Base-by-base conservation (phyloP, 2,329 filamentous ascomycete species). In the Diaporthe humulicola region DNA sequence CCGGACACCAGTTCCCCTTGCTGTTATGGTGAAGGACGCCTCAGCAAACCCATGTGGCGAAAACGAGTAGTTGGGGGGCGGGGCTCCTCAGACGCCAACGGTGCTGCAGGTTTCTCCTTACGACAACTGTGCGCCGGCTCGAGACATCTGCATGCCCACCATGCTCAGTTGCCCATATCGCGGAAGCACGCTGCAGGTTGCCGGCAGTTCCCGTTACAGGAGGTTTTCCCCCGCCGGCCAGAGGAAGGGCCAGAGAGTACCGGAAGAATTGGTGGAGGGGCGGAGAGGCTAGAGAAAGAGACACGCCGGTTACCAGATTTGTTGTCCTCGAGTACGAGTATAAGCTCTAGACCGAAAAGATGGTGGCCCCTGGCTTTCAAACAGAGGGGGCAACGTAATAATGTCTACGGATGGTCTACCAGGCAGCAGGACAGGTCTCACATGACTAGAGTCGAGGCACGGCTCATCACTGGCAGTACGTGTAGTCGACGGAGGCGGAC, bases 131-230 rank as follows among this genome's bases (percentile, higher is more conserved):
- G 70, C 19, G 54, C 60, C 56, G 38, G 15, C 61, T 33, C 38
- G 56, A 75, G 70, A 73, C 74, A 73, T 61, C 42, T 57, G 42
- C 61, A 38, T 73, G 64, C 30, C 74, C 64, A 73, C 56, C 61
- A 56, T 69, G 42, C 45, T 57, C 48, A 45, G 57, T 28, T 36
- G 42, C n/a, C 52, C 14, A 48, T 7, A 19, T 15, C 42, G 33
- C 42, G 56, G 54, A 33, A 60, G 54, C 54, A 60, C 28, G 42
- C 60, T 75, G 73, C 73, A 70, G 45, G 73, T 56, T 73, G 56
- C 73, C 70, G 73, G 40, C 70, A 60, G 19, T 33, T 75, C 60
- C 61, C 70, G 67, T 70, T 45, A 38, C 70, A 70, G 56, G 40
- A 69, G 12, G 19, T 7, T n/a, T 12, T 50, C 52, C 12, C 48